phyloP scores from a whole-genome alignment of 148 eudicot species.

The Amaranthus palmeri region DNA sequence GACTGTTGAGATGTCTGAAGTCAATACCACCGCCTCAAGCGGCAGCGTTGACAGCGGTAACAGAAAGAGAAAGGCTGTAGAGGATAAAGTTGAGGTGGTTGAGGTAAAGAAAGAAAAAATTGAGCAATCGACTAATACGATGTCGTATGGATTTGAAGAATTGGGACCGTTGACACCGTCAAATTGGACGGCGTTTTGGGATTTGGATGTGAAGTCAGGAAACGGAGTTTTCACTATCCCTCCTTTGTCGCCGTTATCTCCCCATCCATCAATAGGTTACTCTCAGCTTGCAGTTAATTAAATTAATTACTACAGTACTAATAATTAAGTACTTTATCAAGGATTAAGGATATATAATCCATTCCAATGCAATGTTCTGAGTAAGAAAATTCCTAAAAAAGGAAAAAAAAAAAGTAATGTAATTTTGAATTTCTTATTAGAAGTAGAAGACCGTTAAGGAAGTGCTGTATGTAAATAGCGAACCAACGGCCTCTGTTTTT shows the following conservation, averaged over 20 bases:
- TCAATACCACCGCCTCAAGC: not conserved
- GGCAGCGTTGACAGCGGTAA: conserved; percentile 10
- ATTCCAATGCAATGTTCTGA: not conserved
- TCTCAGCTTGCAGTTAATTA: conserved; percentile 36
- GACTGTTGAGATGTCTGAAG: not conserved
- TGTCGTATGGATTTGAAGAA: conserved; percentile 18
- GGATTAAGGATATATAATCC: too few relatives aligned
- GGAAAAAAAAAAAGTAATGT: not conserved
- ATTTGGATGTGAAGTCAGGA: conserved; percentile 28
- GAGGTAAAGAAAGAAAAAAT: conserved; percentile 21
- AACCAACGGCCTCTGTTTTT: conserved; percentile 1
- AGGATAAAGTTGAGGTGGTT: not conserved
- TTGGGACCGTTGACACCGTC: conserved; percentile 48
- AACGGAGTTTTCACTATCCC: conserved; percentile 32
- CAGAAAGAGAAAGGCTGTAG: conserved; percentile 7
- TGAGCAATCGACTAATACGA: conserved; percentile 12
- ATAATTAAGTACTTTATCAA: too few relatives aligned
- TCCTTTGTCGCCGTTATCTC: conserved; percentile 50
- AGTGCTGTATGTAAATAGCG: conserved; percentile 7
- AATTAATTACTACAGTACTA: too few relatives aligned
- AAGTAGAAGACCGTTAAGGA: not conserved
- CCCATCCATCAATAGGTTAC: conserved; percentile 35
- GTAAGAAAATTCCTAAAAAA: not conserved
- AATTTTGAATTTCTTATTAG: not conserved
- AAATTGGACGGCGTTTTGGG: conserved; percentile 46